Percentiles rank a stretch among this genome's conserved stretches.
phyloP scores from a whole-genome alignment of 805 yeast species.

The Tetrapisispora namnaoensis region DNA sequence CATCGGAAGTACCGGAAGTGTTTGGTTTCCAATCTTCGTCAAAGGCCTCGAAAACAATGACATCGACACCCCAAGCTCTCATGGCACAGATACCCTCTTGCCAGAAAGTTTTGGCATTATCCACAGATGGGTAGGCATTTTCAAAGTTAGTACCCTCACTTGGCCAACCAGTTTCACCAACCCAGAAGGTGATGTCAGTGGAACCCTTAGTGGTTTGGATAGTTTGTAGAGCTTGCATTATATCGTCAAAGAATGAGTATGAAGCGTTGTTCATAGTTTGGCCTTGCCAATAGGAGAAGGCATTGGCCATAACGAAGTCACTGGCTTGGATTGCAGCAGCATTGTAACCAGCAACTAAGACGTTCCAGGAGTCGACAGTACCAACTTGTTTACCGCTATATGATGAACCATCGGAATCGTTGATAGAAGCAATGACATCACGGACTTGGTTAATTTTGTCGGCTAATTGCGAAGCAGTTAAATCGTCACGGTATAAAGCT shows the following conservation, averaged over 20 bases:
- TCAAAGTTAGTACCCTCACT: slow-evolving; percentile 70
- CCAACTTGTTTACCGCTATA: slow-evolving; percentile 72
- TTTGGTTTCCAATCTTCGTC: slow-evolving; percentile 96
- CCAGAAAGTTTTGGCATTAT: slow-evolving; percentile 76
- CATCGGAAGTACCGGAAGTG: slow-evolving; percentile 75
- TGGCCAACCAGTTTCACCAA: slow-evolving; percentile 98
- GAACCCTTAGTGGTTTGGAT: slow-evolving; percentile 82
- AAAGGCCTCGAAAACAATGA: slow-evolving; percentile 85
- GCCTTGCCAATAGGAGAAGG: slow-evolving; percentile 99
- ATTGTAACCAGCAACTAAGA: slow-evolving; percentile 70
- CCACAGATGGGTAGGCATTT: slow-evolving; percentile 53
- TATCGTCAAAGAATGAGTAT: slow-evolving; percentile 89
- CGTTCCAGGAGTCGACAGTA: slow-evolving; percentile 93
- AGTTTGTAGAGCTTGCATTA: slow-evolving; percentile 91
- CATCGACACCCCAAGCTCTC: slow-evolving; percentile 93
- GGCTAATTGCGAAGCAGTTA: slow-evolving; percentile 70
- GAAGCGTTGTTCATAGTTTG: slow-evolving; percentile 76
- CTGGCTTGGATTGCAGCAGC: slow-evolving; percentile 65
- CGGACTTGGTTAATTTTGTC: slow-evolving; percentile 53
- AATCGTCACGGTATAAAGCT: slow-evolving; percentile 83
- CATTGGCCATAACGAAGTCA: slow-evolving; percentile 85
- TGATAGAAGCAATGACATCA: slow-evolving; percentile 46
- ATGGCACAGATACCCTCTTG: slow-evolving; percentile 83
- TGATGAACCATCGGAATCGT: slow-evolving; percentile 73
- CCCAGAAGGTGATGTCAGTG: slow-evolving; percentile 83